Evolutionary conservation across 371 early-diverging fungal genomes (phyloP).

Genomic region (Neoconidiobolus thromboides): DNA sequence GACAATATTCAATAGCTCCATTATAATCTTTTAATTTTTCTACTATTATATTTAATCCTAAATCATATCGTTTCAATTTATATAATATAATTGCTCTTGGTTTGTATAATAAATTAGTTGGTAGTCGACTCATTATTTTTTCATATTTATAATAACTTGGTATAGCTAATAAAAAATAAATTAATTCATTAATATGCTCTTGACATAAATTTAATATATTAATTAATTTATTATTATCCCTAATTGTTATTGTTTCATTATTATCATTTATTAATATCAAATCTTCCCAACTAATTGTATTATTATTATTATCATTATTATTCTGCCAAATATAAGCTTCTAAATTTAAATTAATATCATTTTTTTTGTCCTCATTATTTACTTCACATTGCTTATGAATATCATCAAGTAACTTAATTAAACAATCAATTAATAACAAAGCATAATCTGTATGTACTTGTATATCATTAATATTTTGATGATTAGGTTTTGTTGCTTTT

Average conservation of each 20-base stretch:
- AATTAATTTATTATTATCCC: background rate
- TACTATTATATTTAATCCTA: conserved; percentile 65
- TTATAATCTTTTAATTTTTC: conserved; percentile 47
- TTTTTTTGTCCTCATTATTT: no score
- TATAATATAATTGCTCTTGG: conserved; percentile 68
- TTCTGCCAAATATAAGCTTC: background rate
- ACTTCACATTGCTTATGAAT: no score
- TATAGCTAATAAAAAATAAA: conserved; percentile 41
- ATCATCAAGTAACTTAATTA: no score
- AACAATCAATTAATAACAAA: no score
- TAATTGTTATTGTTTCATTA: background rate
- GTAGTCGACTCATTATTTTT: conserved; percentile 47
- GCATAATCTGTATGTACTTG: no score
- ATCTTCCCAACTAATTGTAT: background rate
- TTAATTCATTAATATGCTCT: conserved; percentile 16
- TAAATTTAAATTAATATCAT: no score
- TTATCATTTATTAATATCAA: background rate
- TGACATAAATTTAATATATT: background rate
- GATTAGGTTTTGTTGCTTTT: no score
- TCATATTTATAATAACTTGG: conserved; percentile 57
- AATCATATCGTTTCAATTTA: conserved; percentile 66
- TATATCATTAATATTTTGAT: no score
- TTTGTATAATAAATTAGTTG: conserved; percentile 53
- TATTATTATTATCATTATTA: background rate
- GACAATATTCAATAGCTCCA: conserved; percentile 54